phyloP scores from a whole-genome alignment of 768 basidiomycete genomes.

The Dacryopinax spathularia region DNA sequence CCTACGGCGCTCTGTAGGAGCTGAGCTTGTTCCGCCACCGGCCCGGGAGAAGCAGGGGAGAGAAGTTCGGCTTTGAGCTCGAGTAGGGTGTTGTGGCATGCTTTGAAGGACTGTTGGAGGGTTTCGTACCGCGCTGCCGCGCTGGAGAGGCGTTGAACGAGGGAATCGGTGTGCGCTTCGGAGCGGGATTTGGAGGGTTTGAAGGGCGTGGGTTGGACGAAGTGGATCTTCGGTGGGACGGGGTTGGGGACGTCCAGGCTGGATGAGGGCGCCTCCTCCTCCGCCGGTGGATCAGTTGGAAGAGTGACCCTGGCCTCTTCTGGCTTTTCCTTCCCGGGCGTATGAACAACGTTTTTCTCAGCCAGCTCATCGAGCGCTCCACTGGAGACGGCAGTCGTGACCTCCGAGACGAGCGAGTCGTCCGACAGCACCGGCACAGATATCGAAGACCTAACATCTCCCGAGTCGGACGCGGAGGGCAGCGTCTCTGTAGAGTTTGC shows the following conservation, averaged over 20 bases:
- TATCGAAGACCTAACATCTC: neutral
- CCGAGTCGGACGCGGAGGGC: no score
- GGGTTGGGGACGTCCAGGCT: no score
- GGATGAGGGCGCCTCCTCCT: no score
- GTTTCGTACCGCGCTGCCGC: neutral
- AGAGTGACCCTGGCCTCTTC: neutral
- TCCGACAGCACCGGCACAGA: neutral
- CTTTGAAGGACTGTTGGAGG: neutral
- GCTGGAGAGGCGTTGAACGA: neutral
- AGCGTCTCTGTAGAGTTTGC: neutral
- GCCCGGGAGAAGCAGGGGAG: neutral
- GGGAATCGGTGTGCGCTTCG: neutral
- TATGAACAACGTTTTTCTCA: neutral
- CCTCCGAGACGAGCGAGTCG: neutral
- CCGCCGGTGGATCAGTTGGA: no score
- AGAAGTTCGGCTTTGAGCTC: neutral
- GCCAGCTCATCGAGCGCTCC: neutral
- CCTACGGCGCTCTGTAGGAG: slow-evolving; percentile 40
- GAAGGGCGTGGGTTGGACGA: no score
- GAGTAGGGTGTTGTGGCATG: neutral
- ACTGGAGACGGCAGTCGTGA: neutral
- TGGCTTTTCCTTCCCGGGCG: neutral
- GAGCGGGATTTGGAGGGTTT: neutral
- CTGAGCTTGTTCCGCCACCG: neutral
- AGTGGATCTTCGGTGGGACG: no score